Conservation (phyloP, 441 rosid species). For the Gossypium davidsonii region DNA sequence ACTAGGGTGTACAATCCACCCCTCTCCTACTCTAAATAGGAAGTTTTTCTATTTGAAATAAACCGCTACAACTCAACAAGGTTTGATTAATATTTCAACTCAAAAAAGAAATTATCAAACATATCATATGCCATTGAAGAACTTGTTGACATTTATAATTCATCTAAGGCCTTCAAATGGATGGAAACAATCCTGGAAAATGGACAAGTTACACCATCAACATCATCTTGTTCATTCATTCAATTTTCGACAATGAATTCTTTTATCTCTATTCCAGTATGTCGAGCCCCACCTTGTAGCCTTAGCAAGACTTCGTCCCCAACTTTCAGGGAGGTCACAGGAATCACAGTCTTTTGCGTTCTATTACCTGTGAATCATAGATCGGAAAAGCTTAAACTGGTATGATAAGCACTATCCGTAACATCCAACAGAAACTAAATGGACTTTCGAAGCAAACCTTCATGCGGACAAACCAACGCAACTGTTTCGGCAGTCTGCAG, state of each 20-base stretch:
- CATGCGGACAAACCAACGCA: constrained; percentile 50
- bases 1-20: too few relatives aligned
- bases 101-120: too few relatives aligned
- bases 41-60: too few relatives aligned
- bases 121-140: too few relatives aligned
- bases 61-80: too few relatives aligned
- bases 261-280: constrained; percentile 75
- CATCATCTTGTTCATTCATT: constrained; percentile 29
- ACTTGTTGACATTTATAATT: too few relatives aligned
- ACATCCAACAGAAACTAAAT: constrained; percentile 11
- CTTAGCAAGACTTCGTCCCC: constrained; percentile 65
- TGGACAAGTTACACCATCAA: background rate
- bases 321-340: constrained; percentile 60
- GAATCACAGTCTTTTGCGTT: constrained; percentile 34
- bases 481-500: constrained; percentile 87
- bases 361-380: constrained; percentile 36
- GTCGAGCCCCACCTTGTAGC: constrained; percentile 76
- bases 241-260: constrained; percentile 79
- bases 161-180: background rate
- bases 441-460: constrained; percentile 33
- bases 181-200: background rate
- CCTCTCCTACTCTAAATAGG: too few relatives aligned
- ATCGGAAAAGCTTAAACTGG: background rate
- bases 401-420: background rate
- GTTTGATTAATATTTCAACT: too few relatives aligned